Percentiles rank a stretch among this genome's conserved stretches.
Evolutionary conservation across 352 stramenopile species (phyloP).

Genomic region (Phytophthora pluvialis): DNA sequence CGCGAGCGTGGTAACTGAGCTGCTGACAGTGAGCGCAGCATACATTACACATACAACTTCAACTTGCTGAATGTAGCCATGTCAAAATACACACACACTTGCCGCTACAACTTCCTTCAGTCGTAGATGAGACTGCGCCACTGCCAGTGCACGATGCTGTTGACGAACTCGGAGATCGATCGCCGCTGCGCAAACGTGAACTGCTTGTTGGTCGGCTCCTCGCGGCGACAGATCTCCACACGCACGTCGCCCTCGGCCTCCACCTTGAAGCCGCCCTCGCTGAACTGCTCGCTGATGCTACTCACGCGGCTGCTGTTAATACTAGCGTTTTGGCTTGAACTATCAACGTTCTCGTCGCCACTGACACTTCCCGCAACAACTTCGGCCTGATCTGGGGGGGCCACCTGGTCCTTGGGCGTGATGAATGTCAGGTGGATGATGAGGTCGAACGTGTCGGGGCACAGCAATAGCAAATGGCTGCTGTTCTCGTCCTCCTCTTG

Average conservation of each 20-base stretch:
- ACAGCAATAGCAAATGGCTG: slow-evolving; percentile 83
- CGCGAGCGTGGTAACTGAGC: slow-evolving; percentile 1
- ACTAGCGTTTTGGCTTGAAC: slow-evolving; percentile 29
- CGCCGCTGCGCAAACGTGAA: slow-evolving; percentile 85
- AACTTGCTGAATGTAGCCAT: slow-evolving; percentile 34
- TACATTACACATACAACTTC: slow-evolving; percentile 35
- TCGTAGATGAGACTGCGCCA: slow-evolving; percentile 89
- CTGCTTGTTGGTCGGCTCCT: slow-evolving; percentile 78
- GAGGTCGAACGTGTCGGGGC: slow-evolving; percentile 81
- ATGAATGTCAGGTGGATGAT: slow-evolving; percentile 89
- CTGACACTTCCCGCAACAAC: slow-evolving; percentile 16
- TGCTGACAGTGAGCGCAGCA: not conserved
- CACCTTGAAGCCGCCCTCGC: slow-evolving; percentile 43
- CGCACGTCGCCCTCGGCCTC: slow-evolving; percentile 34
- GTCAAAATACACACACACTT: slow-evolving; percentile 1
- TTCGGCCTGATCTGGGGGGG: slow-evolving; percentile 6
- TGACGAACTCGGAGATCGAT: slow-evolving; percentile 87
- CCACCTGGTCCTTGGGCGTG: slow-evolving; percentile 37
- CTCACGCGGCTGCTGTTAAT: slow-evolving; percentile 26
- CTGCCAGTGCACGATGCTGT: slow-evolving; percentile 89
- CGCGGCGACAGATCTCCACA: slow-evolving; percentile 87
- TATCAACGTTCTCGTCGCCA: slow-evolving; percentile 28
- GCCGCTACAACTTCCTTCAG: slow-evolving; percentile 42
- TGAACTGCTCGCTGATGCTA: slow-evolving; percentile 27
- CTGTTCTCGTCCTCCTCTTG: slow-evolving; percentile 68